Evolutionary conservation across 2,329 filamentous ascomycete species (phyloP).

Genomic region (Fusarium sp.): DNA sequence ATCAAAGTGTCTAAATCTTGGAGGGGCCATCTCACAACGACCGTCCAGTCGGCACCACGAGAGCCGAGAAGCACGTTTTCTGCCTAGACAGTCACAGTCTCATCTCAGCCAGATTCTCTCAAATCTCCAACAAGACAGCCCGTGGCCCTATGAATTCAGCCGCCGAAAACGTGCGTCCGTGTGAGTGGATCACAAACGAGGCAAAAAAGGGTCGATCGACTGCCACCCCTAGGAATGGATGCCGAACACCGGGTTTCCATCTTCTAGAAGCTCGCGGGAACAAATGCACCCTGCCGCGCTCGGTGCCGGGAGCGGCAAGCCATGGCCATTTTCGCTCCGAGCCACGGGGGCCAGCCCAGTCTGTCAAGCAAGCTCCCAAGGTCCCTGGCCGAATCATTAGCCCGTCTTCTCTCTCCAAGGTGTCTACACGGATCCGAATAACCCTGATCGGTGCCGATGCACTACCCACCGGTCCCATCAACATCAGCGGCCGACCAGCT

Average conservation of each 20-base stretch:
- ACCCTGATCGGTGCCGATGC: constrained; percentile 37
- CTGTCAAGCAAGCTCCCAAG: neutral
- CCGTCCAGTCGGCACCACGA: constrained; percentile 13
- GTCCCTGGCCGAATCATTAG: constrained; percentile 6
- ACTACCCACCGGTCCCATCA: constrained; percentile 1
- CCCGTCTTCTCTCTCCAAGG: neutral
- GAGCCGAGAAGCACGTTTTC: constrained; percentile 24
- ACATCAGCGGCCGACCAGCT: neutral
- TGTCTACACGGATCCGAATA: constrained; percentile 27
- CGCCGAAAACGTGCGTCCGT: neutral
- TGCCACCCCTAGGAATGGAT: constrained; percentile 1
- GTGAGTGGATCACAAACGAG: neutral
- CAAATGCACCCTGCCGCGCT: constrained; percentile 20
- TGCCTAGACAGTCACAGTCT: neutral
- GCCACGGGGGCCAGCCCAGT: neutral
- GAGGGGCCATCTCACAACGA: constrained; percentile 9
- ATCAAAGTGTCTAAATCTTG: constrained; percentile 11
- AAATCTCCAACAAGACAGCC: neutral
- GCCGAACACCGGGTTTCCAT: constrained; percentile 28
- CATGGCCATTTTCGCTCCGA: constrained; percentile 5
- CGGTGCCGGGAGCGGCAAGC: constrained; percentile 34
- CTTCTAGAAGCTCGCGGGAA: constrained; percentile 42
- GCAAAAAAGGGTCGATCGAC: neutral
- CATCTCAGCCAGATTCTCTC: constrained; percentile 3
- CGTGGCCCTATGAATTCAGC: constrained; percentile 17